phyloP scores from a whole-genome alignment of 2,329 filamentous ascomycete species.

The Talaromyces pinophilus region DNA sequence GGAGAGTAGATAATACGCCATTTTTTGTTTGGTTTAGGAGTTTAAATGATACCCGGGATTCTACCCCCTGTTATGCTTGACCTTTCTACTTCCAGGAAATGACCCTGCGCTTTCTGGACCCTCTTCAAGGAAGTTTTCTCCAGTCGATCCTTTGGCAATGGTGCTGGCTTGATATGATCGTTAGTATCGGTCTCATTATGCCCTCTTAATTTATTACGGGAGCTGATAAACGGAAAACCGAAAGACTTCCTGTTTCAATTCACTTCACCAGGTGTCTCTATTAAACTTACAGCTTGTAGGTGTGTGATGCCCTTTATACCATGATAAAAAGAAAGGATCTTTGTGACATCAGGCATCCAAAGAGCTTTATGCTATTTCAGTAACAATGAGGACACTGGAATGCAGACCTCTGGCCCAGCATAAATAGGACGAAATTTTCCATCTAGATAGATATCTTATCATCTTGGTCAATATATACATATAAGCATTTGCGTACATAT shows the following conservation, averaged over 20 bases:
- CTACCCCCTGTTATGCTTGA: slow-evolving; percentile 2
- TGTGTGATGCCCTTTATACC: not conserved
- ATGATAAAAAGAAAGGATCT: not conserved
- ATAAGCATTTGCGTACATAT: not conserved
- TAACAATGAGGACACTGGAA: not conserved
- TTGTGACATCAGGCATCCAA: not conserved
- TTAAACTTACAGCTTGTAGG: not conserved
- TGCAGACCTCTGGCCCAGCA: not conserved
- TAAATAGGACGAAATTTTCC: not conserved
- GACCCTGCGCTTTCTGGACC: not conserved
- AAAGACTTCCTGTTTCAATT: too few species aligned
- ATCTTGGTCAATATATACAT: too few species aligned
- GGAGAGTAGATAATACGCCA: slow-evolving; percentile 37
- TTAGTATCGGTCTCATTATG: not conserved
- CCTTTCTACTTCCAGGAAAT: not conserved
- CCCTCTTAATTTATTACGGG: too few species aligned
- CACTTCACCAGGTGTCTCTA: not conserved
- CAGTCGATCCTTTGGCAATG: too few species aligned
- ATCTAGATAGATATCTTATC: too few species aligned
- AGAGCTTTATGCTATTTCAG: not conserved
- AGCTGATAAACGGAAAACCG: too few species aligned
- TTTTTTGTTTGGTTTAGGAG: slow-evolving; percentile 22
- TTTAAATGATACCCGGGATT: slow-evolving; percentile 20
- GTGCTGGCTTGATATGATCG: not conserved
- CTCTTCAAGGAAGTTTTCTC: too few species aligned